These are phyloP conservation scores for Ogataea pignaliae DNA, from an alignment of 805 yeast genomes.

Conservation along the genomic window DNA sequence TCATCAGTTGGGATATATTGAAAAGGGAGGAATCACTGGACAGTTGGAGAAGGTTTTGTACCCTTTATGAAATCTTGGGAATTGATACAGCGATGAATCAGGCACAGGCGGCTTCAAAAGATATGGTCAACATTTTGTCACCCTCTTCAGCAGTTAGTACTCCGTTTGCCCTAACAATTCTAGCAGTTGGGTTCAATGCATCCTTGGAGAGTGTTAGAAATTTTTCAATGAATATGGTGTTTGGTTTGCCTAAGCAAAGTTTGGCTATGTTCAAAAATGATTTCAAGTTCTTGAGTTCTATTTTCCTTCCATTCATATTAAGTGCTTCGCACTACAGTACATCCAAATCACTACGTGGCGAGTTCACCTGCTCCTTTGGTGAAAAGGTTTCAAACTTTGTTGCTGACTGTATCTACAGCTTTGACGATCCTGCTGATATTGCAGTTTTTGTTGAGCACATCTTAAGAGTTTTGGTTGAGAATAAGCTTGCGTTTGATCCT, in stretches of 20 bases:
- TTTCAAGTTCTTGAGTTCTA: slow-evolving; percentile 35
- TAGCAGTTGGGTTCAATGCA: slow-evolving; percentile 72
- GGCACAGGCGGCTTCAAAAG: slow-evolving; percentile 68
- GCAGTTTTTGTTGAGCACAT: slow-evolving; percentile 24
- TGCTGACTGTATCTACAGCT: slow-evolving; percentile 30
- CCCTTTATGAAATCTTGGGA: slow-evolving; percentile 75
- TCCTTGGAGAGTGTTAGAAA: slow-evolving; percentile 74
- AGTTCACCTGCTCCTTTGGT: slow-evolving; percentile 54
- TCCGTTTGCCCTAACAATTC: slow-evolving; percentile 69
- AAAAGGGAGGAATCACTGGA: slow-evolving; percentile 30
- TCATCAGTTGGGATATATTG: slow-evolving; percentile 42
- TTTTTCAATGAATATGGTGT: slow-evolving; percentile 51
- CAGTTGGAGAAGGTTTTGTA: slow-evolving; percentile 69
- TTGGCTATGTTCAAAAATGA: slow-evolving; percentile 42
- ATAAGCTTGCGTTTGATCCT: slow-evolving; percentile 59
- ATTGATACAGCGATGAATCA: slow-evolving; percentile 85
- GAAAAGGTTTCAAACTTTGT: slow-evolving; percentile 44
- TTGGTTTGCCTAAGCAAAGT: slow-evolving; percentile 44
- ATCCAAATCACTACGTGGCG: slow-evolving; percentile 32
- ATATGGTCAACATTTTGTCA: slow-evolving; percentile 50
- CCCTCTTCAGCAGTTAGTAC: slow-evolving; percentile 51
- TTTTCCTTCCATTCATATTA: slow-evolving; percentile 56
- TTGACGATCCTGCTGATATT: slow-evolving; percentile 16
- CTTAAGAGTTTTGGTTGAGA: slow-evolving; percentile 42
- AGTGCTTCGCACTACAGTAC: slow-evolving; percentile 54